A percentile compares a stretch with the other conserved stretches of the same genome.
These are phyloP conservation scores for Paracorniculantispora psalliotae DNA, from an alignment of 2,329 filamentous ascomycete species.

Conservation along the genomic window DNA sequence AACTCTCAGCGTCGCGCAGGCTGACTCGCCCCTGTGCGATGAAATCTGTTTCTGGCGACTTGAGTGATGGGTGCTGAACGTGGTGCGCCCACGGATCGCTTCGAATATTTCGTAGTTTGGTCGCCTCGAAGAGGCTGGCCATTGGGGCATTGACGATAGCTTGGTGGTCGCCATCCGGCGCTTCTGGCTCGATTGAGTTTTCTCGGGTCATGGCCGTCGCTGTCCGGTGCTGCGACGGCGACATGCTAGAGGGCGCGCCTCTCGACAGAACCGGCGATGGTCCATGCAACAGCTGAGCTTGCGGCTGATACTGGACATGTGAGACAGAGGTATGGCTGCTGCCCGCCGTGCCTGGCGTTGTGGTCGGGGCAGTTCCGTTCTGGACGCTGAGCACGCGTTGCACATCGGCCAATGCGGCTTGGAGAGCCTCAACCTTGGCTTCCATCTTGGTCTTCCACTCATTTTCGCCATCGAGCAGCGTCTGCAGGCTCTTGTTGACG, in stretches of 20 bases:
- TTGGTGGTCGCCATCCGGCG: constrained; percentile 21
- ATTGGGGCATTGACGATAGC: constrained; percentile 28
- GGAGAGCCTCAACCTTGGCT: constrained; percentile 22
- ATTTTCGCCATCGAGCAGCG: constrained; percentile 49
- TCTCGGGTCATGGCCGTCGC: constrained; percentile 29
- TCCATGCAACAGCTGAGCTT: neutral
- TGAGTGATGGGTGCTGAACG: constrained; percentile 9
- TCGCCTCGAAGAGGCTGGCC: constrained; percentile 29
- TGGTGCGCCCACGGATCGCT: constrained; percentile 23
- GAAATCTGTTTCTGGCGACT: constrained; percentile 23
- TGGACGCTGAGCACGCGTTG: constrained; percentile 21
- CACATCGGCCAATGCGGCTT: constrained; percentile 23
- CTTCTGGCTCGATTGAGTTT: constrained; percentile 24
- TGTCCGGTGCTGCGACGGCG: constrained; percentile 16
- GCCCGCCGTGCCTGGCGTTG: neutral
- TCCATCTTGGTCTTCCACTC: constrained; percentile 34
- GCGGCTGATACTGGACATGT: constrained; percentile 1
- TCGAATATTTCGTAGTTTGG: constrained; percentile 28
- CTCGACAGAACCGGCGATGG: neutral
- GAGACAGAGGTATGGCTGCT: constrained; percentile 1
- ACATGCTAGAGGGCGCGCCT: constrained; percentile 10
- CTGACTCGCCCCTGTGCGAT: constrained; percentile 25
- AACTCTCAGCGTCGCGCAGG: constrained; percentile 23
- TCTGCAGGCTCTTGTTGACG: constrained; percentile 52
- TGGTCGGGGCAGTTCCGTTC: neutral